Evolutionary conservation across 2,329 filamentous ascomycete genomes (phyloP), one percentile per base, ranked within the genome.

Genomic region (Akanthomyces muscarius): DNA sequence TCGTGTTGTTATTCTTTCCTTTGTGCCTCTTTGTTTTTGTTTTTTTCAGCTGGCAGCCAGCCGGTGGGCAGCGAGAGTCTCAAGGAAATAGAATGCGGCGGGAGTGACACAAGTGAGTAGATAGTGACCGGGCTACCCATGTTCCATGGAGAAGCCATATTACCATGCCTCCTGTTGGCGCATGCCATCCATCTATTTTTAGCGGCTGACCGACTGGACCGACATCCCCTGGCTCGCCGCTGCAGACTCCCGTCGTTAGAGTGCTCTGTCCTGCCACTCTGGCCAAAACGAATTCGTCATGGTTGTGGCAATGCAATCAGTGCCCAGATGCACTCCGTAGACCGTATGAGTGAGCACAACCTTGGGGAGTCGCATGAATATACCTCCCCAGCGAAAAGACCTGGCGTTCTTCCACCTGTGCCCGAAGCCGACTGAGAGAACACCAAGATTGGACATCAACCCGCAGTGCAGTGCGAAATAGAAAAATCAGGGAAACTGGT

Each of bases 121-220:
- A 11, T 28, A 11, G 45, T 48, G 47, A 30, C 3, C 16, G 3
- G 28, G 25, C 48, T 25, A 25, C 48, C 25, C 25, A 33, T 23
- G 33, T 11, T 11, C 33, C 5, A 36, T 36, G 1, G 2, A 36
- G 33, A 36, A 36, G 33, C 25, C 48, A 11, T 45, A 25, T 23
- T 45, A 56, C 44, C 53, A 33, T 45, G 25, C 4, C 56, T 42
- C 36, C 21, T 42, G 7, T 38, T 13, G 25, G 53, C 21, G 44
- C 28, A 28, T 28, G 10, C 55, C 21, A 42, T 28, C 7, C 56
- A 14, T 51, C 56, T 59, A 59, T 59, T 59, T 59, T 59, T 59
- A 59, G 56, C 33, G 56, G 33, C 36, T 33, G 10, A 41, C 38
- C 14, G 33, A 25, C 23, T 18, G 21, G 33, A n/a, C 33, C 33